Evolutionary conservation across 768 basidiomycete genomes (phyloP).

Genomic region (Podaxis pistillaris): DNA sequence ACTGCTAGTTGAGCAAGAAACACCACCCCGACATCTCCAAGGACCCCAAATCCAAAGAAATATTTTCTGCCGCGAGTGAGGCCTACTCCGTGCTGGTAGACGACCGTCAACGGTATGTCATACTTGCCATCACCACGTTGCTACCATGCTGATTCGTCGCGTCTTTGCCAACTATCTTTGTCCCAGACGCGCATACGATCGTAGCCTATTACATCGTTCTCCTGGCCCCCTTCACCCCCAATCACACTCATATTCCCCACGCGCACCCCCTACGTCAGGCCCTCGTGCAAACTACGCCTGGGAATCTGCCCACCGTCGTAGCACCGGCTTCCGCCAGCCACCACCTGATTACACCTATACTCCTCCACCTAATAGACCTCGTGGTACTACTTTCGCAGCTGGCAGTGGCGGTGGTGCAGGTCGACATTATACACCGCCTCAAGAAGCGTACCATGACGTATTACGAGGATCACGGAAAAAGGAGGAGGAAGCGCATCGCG

Average conservation of each 20-base stretch:
- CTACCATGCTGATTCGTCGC: not conserved
- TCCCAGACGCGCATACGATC: conserved; percentile 43
- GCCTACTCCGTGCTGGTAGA: conserved; percentile 44
- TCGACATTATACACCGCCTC: conserved; percentile 15
- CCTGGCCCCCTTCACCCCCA: conserved; percentile 16
- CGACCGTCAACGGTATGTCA: conserved; percentile 39
- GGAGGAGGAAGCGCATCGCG: conserved; percentile 16
- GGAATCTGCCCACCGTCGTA: conserved; percentile 25
- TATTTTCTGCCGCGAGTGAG: conserved; percentile 40
- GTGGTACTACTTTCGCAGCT: not conserved
- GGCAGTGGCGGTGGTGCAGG: conserved; percentile 1
- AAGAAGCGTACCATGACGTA: conserved; percentile 15
- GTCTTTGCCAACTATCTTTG: not conserved
- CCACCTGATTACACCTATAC: conserved; percentile 23
- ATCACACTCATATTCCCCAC: conserved; percentile 22
- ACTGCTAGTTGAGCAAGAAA: conserved; percentile 39
- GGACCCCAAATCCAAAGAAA: conserved; percentile 35
- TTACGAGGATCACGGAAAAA: conserved; percentile 12
- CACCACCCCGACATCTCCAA: conserved; percentile 50
- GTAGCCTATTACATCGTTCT: conserved; percentile 32
- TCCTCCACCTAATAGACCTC: conserved; percentile 18
- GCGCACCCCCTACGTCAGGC: conserved; percentile 25
- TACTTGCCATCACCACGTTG: not conserved
- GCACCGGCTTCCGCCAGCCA: conserved; percentile 20
- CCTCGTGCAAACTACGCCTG: conserved; percentile 41